Base-by-base conservation (phyloP, 768 basidiomycete species). In the Melanogaster broomeanus region DNA sequence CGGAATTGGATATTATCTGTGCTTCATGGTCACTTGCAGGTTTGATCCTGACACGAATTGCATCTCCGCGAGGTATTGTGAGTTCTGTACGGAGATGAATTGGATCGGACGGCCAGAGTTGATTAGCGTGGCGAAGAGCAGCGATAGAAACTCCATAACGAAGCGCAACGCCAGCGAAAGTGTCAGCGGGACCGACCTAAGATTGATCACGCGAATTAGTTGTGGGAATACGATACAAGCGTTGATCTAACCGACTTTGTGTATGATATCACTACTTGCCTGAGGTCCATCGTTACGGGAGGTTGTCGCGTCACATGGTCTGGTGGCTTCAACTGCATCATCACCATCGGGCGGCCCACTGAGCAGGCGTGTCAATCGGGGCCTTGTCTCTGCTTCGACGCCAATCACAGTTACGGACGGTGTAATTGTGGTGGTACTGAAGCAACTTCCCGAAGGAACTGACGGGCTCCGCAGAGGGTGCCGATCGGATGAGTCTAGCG, bases 41-140 rank as follows among this genome's bases (percentile, higher is more conserved):
- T 31, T 37, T 68, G 22, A 19, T 40, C 30, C 54, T 51, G 5
- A 33, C 6, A 10, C 34, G 53, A 38, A 42, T 48, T 4, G 37
- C 15, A 31, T 65, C 35, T 19, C 59, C 55, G 1, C 45, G 57
- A 0, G 95, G 93, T 50, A 98, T 87, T 61, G 89, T 85, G 31
- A 97, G 81, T 6, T 83, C 76, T 41, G 84, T 84, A 25, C 95
- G 88, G 30, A 94, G 79, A 70, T 96, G 92, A 41, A 99, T 89
- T 1, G 92, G 80, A 65, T 98, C 97, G 7, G 90, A 88, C 6
- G 92, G 68, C 97, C 97, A 99, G 8, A 99, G 75, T 57, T 94
- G 91, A 68, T 99, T 99, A 42, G 86, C 85, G 59, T 85, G 79
- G 42, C 95, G 86, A 12, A 99, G 79, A 13, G 88, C 86, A 24